A percentile compares a stretch with the other conserved stretches of the same genome.
Conservation (phyloP, 2,329 filamentous ascomycete genomes). For the Bisporella sp. region DNA sequence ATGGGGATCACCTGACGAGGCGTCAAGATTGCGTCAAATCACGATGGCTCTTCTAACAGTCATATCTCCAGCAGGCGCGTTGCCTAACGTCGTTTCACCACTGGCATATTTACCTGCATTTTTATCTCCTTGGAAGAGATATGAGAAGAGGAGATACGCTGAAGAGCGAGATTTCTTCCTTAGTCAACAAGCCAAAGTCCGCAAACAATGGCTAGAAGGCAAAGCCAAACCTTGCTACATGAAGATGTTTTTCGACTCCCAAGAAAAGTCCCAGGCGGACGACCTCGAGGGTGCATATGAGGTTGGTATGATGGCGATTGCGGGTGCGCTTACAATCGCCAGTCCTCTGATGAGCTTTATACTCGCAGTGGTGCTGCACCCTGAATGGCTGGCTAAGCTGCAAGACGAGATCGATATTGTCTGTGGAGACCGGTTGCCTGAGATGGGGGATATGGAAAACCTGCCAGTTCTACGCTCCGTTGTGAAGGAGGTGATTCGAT, state of each 20-base stretch:
- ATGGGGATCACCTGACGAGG: conserved; percentile 38
- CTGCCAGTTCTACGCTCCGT: conserved; percentile 35
- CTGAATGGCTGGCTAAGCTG: conserved; percentile 36
- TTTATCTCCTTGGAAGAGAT: conserved; percentile 39
- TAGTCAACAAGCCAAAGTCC: conserved; percentile 17
- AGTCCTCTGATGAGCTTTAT: conserved; percentile 31
- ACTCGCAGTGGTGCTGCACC: conserved; percentile 30
- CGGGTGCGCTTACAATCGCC: conserved; percentile 33
- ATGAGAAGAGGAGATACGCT: conserved; percentile 33
- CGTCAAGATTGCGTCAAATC: conserved; percentile 34
- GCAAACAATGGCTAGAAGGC: conserved; percentile 11
- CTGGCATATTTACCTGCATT: conserved; percentile 33
- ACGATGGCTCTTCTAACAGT: conserved; percentile 39
- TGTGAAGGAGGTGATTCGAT: conserved; percentile 32
- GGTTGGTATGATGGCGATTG: conserved; percentile 41
- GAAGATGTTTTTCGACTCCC: conserved; percentile 35
- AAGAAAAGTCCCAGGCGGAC: conserved; percentile 26
- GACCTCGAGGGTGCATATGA: conserved; percentile 36
- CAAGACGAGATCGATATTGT: conserved; percentile 35
- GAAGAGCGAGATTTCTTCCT: conserved; percentile 33
- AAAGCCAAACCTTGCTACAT: conserved; percentile 35
- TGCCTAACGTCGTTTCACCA: conserved; percentile 40
- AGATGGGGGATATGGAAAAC: conserved; percentile 29
- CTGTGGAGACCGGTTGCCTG: conserved; percentile 33
- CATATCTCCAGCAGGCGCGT: conserved; percentile 38